These are phyloP conservation scores for Solanum hybrid DNA, from an alignment of 305 asterid species.

Conservation along the genomic window DNA sequence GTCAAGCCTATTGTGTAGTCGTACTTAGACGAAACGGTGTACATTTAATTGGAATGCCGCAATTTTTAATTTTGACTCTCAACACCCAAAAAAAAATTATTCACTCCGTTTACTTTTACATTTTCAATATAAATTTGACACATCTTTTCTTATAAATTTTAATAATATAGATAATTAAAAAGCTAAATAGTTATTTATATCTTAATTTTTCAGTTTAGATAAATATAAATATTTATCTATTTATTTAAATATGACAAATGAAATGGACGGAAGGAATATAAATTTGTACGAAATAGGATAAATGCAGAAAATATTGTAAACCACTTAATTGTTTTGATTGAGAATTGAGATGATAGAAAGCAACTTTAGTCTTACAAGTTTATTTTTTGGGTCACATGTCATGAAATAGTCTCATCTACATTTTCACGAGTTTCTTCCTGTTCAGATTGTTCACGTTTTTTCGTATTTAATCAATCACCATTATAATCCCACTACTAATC, in stretches of 20 bases:
- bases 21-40: not conserved
- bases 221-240: no score
- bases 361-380: not conserved
- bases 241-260: not conserved
- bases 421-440: conserved; percentile 3
- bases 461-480: not conserved
- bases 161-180: no score
- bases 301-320: not conserved
- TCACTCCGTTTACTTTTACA: not conserved
- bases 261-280: no score
- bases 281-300: not conserved
- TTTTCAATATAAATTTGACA: not conserved
- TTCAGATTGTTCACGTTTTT: conserved; percentile 1
- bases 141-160: not conserved
- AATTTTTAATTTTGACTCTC: not conserved
- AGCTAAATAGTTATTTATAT: not conserved
- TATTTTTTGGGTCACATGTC: not conserved
- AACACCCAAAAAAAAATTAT: not conserved
- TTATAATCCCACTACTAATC: not conserved
- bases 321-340: not conserved
- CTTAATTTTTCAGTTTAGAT: no score
- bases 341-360: not conserved
- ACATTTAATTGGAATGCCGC: not conserved
- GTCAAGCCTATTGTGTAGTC: not conserved
- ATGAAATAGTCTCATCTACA: not conserved